Evolutionary conservation across 129 eudicot species (phyloP).

Genomic region (Saussurea involucrata): DNA sequence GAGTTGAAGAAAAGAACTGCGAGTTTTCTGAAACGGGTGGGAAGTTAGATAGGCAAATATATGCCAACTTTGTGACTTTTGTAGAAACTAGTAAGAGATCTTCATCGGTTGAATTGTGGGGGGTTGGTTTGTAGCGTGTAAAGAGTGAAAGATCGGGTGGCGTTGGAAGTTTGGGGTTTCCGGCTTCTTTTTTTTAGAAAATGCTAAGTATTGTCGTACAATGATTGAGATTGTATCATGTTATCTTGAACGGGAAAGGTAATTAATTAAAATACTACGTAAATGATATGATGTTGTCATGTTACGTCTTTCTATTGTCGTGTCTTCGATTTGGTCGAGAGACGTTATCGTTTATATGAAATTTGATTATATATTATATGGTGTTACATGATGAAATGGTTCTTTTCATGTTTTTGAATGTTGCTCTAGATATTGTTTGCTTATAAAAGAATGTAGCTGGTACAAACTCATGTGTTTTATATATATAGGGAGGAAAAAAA

Average conservation of each 20-base stretch:
- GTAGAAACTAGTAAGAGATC: slow-evolving; percentile 26
- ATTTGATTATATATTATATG: background rate
- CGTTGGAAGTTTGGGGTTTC: background rate
- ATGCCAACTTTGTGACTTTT: slow-evolving; percentile 46
- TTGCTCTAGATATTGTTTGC: too few relatives aligned
- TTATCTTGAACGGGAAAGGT: background rate
- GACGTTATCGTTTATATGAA: background rate
- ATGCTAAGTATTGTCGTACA: background rate
- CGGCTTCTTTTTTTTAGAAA: background rate
- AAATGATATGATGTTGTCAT: background rate
- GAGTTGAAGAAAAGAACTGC: slow-evolving; percentile 16
- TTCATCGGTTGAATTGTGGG: slow-evolving; percentile 4
- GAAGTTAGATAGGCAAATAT: slow-evolving; percentile 42
- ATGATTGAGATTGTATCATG: background rate
- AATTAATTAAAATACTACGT: slow-evolving; percentile 1
- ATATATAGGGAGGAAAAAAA: too few relatives aligned
- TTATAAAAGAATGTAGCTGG: too few relatives aligned
- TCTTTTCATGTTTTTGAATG: too few relatives aligned
- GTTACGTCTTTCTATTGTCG: background rate
- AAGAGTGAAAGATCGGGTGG: slow-evolving; percentile 21
- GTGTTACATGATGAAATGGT: too few relatives aligned
- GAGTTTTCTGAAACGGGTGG: background rate
- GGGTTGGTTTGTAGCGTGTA: slow-evolving; percentile 12
- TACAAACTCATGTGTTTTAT: too few relatives aligned
- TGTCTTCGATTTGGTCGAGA: background rate